Percentiles rank a stretch among this genome's conserved stretches.
phyloP scores from a whole-genome alignment of 805 yeast genomes.

The Myxozyma neotropica region DNA sequence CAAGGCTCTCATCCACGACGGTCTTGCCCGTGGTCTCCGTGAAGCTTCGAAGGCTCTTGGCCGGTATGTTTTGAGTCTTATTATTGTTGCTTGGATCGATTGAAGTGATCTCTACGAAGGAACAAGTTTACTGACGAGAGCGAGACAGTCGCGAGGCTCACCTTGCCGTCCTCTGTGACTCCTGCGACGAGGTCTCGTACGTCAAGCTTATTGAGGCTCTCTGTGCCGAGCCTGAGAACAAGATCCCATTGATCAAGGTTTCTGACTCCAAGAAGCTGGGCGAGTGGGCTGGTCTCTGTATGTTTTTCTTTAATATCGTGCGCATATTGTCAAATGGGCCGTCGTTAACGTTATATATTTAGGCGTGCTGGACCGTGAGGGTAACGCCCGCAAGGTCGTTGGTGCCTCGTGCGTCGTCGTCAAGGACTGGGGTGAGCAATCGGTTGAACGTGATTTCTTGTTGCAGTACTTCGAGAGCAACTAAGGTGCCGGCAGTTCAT shows the following conservation, averaged over 20 bases:
- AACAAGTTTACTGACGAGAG: not conserved
- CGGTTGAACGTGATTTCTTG: constrained; percentile 94
- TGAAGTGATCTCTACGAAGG: no score
- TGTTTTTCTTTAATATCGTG: not conserved
- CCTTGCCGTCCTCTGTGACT: constrained; percentile 94
- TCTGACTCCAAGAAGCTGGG: constrained; percentile 99
- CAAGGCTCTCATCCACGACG: constrained; percentile 97
- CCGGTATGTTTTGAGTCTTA: constrained; percentile 45
- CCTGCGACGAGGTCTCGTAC: constrained; percentile 97
- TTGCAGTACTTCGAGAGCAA: constrained; percentile 79
- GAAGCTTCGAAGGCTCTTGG: constrained; percentile 99
- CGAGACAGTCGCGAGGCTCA: constrained; percentile 74
- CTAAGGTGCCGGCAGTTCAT: constrained; percentile 16
- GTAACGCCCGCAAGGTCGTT: constrained; percentile 99
- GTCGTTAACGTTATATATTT: not conserved
- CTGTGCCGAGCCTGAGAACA: constrained; percentile 95
- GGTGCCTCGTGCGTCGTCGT: constrained; percentile 99
- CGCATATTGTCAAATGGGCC: not conserved
- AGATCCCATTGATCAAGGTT: constrained; percentile 98
- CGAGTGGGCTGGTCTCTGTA: constrained; percentile 99
- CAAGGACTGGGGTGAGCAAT: constrained; percentile 99
- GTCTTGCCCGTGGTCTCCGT: constrained; percentile 99
- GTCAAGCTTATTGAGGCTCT: constrained; percentile 98
- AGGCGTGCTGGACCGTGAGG: constrained; percentile 98
- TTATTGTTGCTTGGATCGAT: not conserved